Conservation (phyloP, 2,329 filamentous ascomycete species). For the Arthrinium puccinioides region DNA sequence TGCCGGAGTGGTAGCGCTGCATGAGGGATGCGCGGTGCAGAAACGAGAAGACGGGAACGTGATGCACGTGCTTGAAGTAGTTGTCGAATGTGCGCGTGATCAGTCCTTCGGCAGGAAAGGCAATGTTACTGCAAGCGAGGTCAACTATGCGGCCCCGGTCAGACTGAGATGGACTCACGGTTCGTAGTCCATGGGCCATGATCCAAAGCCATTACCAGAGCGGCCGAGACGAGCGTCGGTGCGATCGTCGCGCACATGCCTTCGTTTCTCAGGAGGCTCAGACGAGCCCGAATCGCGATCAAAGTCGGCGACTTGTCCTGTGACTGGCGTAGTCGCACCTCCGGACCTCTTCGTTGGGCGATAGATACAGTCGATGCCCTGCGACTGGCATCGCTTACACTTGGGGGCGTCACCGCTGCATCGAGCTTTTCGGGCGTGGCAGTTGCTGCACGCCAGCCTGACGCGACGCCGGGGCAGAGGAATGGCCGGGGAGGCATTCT, state of each 20-base stretch:
- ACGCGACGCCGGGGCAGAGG: conserved; percentile 45
- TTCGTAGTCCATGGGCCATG: conserved; percentile 8
- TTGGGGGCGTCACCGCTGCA: conserved; percentile 51
- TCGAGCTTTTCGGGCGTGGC: conserved; percentile 50
- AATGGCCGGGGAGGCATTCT: conserved; percentile 25
- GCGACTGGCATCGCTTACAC: conserved; percentile 44
- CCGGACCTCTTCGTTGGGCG: conserved; percentile 27
- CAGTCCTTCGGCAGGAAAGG: conserved; percentile 32
- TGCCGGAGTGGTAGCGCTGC: conserved; percentile 50
- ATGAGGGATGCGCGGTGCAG: conserved; percentile 52
- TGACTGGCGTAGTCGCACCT: conserved; percentile 11
- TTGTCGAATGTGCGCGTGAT: conserved; percentile 46
- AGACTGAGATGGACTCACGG: conserved; percentile 38
- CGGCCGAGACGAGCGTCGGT: too few relatives aligned
- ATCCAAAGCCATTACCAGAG: too few relatives aligned
- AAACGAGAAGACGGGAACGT: conserved; percentile 52
- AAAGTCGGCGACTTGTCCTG: conserved; percentile 20
- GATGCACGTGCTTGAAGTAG: conserved; percentile 52
- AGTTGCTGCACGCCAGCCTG: conserved; percentile 49
- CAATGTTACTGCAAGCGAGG: conserved; percentile 16
- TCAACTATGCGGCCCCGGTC: conserved; percentile 39
- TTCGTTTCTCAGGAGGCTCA: conserved; percentile 24
- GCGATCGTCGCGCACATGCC: conserved; percentile 22
- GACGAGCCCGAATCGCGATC: conserved; percentile 24
- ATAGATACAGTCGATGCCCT: conserved; percentile 50